phyloP scores from a whole-genome alignment of 495 filamentous ascomycete species.

The Penicillium ochrochloron region DNA sequence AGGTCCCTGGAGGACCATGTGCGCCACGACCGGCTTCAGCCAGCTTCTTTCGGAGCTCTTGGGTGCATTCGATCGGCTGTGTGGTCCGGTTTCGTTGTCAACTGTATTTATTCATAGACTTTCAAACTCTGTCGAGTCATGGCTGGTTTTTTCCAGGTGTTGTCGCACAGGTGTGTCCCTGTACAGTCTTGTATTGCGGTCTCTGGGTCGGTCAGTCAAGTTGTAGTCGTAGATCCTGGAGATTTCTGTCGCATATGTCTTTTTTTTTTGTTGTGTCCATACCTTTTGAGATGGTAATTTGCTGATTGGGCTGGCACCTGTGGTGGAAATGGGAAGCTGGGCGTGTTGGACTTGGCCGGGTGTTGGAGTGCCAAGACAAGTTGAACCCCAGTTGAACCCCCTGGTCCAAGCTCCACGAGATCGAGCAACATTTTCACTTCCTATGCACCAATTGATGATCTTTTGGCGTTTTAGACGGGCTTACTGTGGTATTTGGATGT shows the following conservation, averaged over 20 bases:
- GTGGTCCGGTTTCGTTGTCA: not conserved
- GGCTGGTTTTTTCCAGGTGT: not conserved
- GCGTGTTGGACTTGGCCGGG: not conserved
- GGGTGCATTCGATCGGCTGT: not conserved
- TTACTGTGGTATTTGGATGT: not conserved
- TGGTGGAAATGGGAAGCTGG: not conserved
- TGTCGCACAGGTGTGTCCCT: not conserved
- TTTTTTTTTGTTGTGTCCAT: not conserved
- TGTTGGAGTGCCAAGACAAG: not conserved
- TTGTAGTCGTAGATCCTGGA: not conserved
- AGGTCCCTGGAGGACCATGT: slow-evolving; percentile 11
- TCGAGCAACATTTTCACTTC: not conserved
- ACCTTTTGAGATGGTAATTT: not conserved
- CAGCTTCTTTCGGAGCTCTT: not conserved
- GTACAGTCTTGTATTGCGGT: not conserved
- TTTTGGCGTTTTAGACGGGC: not conserved
- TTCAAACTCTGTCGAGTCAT: not conserved
- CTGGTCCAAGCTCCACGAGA: not conserved
- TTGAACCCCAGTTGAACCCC: slow-evolving; percentile 7
- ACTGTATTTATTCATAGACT: not conserved
- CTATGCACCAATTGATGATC: not conserved
- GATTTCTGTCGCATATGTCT: not conserved
- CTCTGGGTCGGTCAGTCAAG: not conserved
- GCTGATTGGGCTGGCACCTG: not conserved
- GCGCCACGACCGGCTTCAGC: not conserved